Base-by-base conservation (phyloP, 148 eudicot genomes). In the Chenopodium quinoa region DNA sequence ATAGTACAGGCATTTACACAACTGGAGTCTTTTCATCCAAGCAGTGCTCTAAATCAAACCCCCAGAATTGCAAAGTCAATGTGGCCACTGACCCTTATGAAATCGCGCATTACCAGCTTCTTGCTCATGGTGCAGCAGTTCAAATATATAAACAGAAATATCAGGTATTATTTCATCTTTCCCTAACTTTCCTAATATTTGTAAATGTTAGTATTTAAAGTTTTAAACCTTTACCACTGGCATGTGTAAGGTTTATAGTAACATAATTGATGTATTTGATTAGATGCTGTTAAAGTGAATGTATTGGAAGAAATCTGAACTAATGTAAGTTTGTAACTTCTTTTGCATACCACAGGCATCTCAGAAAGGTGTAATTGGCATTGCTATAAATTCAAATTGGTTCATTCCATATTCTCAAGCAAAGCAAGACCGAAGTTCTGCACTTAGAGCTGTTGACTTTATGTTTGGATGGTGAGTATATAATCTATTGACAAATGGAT, bases 361-460 rank as follows among this genome's bases (percentile, higher is more conserved):
- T 27, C 94, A 91, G 58, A 84, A 87, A 71, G 94, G 94, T 3
- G 32, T 80, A 46, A 89, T 91, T 27, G 94, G 94, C 47, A 89
- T 91, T 47, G 68, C 88, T 1, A 54, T 91, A 14, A 79, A 78
- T 14, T 34, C 91, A 58, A 46, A 78, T 48, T 90, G 94, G 92
- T 84, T 83, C 76, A 60, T 83, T 31, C 94, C 92, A 9, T 82
- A 20, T 22, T 83, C 94, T 2, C 47, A 85, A 25, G 27, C 84
- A 31, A 50, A 5, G 65, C 44, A 73, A 8, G 64, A 88, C 67
- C 58, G 14, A 0, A 29, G 75, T 20, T 87, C 93, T 34, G 89
- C 86, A n/a, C 23, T 13, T 34, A 82, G 91, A 56, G 91, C 90
- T 6, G 75, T 89, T 14, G 95, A 90, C 68, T 92, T 92, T 68